Conservation (phyloP, 345 rosid genomes). For the Salix viminalis region DNA sequence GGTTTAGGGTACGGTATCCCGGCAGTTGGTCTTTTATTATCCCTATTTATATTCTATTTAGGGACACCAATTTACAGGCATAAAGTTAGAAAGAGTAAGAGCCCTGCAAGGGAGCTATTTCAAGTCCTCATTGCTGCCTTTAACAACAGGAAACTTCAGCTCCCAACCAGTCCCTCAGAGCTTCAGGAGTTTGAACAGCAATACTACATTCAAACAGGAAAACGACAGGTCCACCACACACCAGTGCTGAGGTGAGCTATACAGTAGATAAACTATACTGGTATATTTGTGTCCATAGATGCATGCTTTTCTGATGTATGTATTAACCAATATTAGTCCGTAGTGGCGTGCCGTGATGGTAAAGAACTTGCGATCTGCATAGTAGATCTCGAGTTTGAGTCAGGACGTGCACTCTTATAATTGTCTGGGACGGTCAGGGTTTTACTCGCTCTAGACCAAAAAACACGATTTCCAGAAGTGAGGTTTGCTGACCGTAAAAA, state of each 20-base stretch:
- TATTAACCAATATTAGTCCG: no score
- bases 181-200: constrained; percentile 62
- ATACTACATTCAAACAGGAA: constrained; percentile 50
- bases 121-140: constrained; percentile 55
- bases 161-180: constrained; percentile 43
- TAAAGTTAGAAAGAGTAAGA: constrained; percentile 51
- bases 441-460: no score
- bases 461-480: no score
- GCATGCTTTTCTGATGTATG: no score
- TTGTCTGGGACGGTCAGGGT: no score
- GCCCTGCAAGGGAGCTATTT: constrained; percentile 58
- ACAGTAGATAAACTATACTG: neutral
- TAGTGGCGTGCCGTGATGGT: no score
- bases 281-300: no score
- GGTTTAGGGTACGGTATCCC: constrained; percentile 87
- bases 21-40: constrained; percentile 59
- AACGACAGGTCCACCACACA: constrained; percentile 62
- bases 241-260: constrained; percentile 51
- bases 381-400: no score
- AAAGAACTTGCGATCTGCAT: no score
- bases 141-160: constrained; percentile 47
- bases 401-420: no score
- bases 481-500: no score
- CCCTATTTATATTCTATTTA: constrained; percentile 60
- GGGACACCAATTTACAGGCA: constrained; percentile 88